phyloP scores from a whole-genome alignment of 2,329 filamentous ascomycete species.

The Fusarium buharicum region DNA sequence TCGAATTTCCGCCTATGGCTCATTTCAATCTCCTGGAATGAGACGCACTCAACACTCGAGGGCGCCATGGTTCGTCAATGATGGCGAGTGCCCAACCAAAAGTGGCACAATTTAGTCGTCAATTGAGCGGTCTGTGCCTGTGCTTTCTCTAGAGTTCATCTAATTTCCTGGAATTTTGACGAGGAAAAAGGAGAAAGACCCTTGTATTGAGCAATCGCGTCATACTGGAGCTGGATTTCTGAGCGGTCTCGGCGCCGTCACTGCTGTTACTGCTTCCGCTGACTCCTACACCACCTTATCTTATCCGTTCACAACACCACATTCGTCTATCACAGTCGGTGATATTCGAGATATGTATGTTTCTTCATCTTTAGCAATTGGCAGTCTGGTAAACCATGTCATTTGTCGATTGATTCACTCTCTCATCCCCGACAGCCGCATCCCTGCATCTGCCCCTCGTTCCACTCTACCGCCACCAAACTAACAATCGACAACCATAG shows the following conservation, averaged over 20 bases:
- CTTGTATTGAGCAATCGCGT: slow-evolving; percentile 37
- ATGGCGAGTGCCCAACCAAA: slow-evolving; percentile 26
- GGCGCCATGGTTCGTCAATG: not conserved
- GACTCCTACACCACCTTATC: slow-evolving; percentile 15
- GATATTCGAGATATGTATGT: not conserved
- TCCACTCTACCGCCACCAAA: not conserved
- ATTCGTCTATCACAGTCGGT: not conserved
- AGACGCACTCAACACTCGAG: not conserved
- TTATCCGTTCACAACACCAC: slow-evolving; percentile 16
- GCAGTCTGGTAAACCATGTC: not conserved
- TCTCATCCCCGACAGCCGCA: not conserved
- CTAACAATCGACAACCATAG: slow-evolving; percentile 24
- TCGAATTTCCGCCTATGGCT: slow-evolving; percentile 13
- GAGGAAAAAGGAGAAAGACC: slow-evolving; percentile 4
- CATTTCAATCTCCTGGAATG: not conserved
- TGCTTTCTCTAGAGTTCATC: slow-evolving; percentile 1
- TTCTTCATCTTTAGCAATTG: accelerated
- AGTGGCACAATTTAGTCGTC: slow-evolving; percentile 36
- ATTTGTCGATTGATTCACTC: not conserved
- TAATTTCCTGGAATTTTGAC: slow-evolving; percentile 3
- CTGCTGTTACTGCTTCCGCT: slow-evolving; percentile 22
- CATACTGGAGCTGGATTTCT: slow-evolving; percentile 27
- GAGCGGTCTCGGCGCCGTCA: slow-evolving; percentile 34
- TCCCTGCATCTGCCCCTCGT: slow-evolving; percentile 20
- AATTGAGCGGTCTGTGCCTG: not conserved